A percentile compares a stretch with the other conserved stretches of the same genome.
phyloP scores from a whole-genome alignment of 805 yeast genomes.

The Ogataea henricii region DNA sequence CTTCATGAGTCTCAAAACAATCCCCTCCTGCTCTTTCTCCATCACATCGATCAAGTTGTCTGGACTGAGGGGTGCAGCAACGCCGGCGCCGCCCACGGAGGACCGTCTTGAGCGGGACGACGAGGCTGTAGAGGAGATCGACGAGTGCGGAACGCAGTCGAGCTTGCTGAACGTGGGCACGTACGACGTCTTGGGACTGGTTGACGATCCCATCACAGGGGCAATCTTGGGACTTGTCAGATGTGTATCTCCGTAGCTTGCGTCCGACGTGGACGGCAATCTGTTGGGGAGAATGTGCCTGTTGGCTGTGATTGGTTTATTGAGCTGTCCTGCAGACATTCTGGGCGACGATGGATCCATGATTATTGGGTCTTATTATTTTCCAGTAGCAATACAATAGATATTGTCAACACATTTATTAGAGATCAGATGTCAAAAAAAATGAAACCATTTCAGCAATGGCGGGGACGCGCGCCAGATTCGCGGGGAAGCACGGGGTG shows the following conservation, averaged over 20 bases:
- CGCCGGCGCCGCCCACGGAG: conserved; percentile 14
- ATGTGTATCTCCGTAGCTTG: conserved; percentile 15
- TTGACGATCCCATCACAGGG: conserved; percentile 7
- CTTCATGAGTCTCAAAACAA: conserved; percentile 64
- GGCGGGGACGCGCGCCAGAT: conserved; percentile 5
- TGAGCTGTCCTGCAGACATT: conserved; percentile 13
- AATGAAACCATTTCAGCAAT: background rate
- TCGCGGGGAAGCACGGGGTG: conserved; percentile 4
- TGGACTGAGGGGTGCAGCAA: conserved; percentile 30
- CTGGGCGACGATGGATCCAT: conserved; percentile 20
- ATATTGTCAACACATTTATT: background rate
- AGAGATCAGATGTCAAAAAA: conserved; percentile 7
- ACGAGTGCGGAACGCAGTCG: conserved; percentile 23
- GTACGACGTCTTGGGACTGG: conserved; percentile 16
- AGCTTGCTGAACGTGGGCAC: conserved; percentile 15
- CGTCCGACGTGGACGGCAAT: conserved; percentile 24
- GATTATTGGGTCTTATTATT: background rate
- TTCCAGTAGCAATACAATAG: background rate
- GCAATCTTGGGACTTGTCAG: conserved; percentile 20
- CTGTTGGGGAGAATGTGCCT: conserved; percentile 27
- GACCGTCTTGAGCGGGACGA: conserved; percentile 23
- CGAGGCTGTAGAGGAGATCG: conserved; percentile 25
- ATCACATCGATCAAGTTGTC: conserved; percentile 58
- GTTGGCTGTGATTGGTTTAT: conserved; percentile 23
- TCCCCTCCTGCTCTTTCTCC: conserved; percentile 78